Evolutionary conservation across 73 alveolate genomes (phyloP).

Genomic region (Uronychia setigera): DNA sequence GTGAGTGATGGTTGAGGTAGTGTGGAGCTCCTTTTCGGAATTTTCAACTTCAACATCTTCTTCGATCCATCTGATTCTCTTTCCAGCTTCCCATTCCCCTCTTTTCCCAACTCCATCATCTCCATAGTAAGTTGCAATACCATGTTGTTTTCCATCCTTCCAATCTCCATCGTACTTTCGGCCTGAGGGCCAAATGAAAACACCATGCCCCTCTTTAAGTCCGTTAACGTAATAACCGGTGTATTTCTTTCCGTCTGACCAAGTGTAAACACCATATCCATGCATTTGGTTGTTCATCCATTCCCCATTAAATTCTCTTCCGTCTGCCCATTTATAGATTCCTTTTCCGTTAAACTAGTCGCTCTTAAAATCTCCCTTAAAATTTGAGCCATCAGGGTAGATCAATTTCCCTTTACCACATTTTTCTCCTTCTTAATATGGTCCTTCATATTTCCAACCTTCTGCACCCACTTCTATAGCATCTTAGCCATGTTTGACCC

Average conservation of each 20-base stretch:
- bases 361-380: slow-evolving; percentile 74
- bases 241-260: slow-evolving; percentile 42
- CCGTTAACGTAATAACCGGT: slow-evolving; percentile 32
- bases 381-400: slow-evolving; percentile 75
- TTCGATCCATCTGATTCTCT: slow-evolving; percentile 67
- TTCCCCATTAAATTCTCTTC: slow-evolving; percentile 41
- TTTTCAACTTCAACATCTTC: no score
- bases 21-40: no score
- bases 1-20: no score
- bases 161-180: slow-evolving; percentile 50
- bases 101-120: slow-evolving; percentile 54
- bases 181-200: slow-evolving; percentile 42
- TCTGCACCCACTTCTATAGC: slow-evolving; percentile 63
- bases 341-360: slow-evolving; percentile 85
- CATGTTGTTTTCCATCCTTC: slow-evolving; percentile 58
- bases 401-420: slow-evolving; percentile 71
- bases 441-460: slow-evolving; percentile 76
- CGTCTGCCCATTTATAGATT: slow-evolving; percentile 56
- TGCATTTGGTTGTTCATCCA: slow-evolving; percentile 62
- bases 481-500: slow-evolving; percentile 83
- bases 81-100: slow-evolving; percentile 69
- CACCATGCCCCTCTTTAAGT: slow-evolving; percentile 53
- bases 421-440: slow-evolving; percentile 65
- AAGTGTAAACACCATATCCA: slow-evolving; percentile 49
- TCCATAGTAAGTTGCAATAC: slow-evolving; percentile 31